Base-by-base conservation (phyloP, 1,284 basidiomycete species). In the Melampsora americana region DNA sequence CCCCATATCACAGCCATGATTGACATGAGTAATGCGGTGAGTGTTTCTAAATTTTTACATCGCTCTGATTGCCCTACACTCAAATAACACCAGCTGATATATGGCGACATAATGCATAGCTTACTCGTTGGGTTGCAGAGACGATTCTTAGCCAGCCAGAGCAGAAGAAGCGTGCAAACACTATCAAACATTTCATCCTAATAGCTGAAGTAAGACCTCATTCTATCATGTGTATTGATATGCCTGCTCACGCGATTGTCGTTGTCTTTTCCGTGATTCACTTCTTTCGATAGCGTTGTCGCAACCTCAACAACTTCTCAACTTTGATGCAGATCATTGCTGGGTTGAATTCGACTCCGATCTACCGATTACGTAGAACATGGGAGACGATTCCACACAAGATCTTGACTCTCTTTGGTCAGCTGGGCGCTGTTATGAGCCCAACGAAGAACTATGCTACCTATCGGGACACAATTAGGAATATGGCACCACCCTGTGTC, bases 301-400 rank as follows among this genome's bases (percentile, higher is more conserved):
- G 93, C 66, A 84, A 85, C 20, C 84, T 99, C 79, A 92, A 95
- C 82, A 99, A 99, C 84, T 99, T 93, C 84, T 95, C 94, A 16
- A 92, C 91, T 16, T 91, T 98, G 89, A 93, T 93, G 81, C 93
- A 95, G 39, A 93, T 99, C 74, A 89, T 96, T 12, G 95, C 94
- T 4, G 96, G 94, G 1, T 86, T 99, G 69, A 97, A 97, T 80
- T 94, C 92, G 9, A 92, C 94, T 42, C 93, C 94, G 5, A 94
- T 99, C 78, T 88, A 92, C 78, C 88, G 96, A 12, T 84, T 99
- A 78, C 93, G 94, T 81, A 88, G 93, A 68, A 98, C 96, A 2
- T 99, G 96, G 96, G 93, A 95, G 79, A 89, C 90, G 83, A 79
- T 86, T 72, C 82, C 81, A 35, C 80, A 82, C 0, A 85, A 86